These are phyloP conservation scores for Hygrophoropsis aurantiaca DNA, from an alignment of 768 basidiomycete species.

Conservation along the genomic window DNA sequence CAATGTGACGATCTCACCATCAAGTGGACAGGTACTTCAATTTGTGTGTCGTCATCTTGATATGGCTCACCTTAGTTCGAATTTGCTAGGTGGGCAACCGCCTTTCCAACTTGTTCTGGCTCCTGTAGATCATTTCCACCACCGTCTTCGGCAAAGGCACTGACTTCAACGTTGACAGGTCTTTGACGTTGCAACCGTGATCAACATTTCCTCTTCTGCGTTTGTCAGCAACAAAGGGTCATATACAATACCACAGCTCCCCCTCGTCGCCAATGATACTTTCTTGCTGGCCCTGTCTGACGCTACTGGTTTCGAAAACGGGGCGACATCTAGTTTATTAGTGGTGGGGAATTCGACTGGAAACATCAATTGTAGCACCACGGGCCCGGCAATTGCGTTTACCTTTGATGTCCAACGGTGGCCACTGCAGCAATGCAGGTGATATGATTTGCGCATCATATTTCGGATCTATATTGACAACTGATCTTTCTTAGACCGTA, in stretches of 20 bases:
- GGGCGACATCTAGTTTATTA: constrained; percentile 53
- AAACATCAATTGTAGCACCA: constrained; percentile 46
- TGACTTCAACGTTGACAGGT: constrained; percentile 32
- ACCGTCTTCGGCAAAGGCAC: neutral
- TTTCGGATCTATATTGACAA: constrained; percentile 1
- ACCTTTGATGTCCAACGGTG: constrained; percentile 44
- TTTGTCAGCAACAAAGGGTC: constrained; percentile 55
- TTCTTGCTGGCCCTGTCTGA: constrained; percentile 72
- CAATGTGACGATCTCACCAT: constrained; percentile 64
- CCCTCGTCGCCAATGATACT: constrained; percentile 35
- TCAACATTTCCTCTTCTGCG: constrained; percentile 54
- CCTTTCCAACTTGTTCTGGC: constrained; percentile 51
- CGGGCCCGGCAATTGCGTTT: constrained; percentile 44
- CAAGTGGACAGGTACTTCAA: constrained; percentile 68
- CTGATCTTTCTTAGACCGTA: constrained; percentile 38
- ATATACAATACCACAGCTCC: constrained; percentile 45
- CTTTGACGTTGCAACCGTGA: constrained; percentile 52
- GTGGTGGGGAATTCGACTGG: constrained; percentile 47
- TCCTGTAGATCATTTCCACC: constrained; percentile 41
- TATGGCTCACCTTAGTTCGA: constrained; percentile 7
- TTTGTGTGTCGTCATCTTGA: neutral
- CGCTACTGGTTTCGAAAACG: constrained; percentile 63
- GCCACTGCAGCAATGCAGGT: constrained; percentile 65
- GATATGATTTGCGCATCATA: constrained; percentile 11
- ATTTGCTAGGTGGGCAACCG: constrained; percentile 49